Base-by-base conservation (phyloP, 2,329 filamentous ascomycete species). In the Epichloe bromicola region DNA sequence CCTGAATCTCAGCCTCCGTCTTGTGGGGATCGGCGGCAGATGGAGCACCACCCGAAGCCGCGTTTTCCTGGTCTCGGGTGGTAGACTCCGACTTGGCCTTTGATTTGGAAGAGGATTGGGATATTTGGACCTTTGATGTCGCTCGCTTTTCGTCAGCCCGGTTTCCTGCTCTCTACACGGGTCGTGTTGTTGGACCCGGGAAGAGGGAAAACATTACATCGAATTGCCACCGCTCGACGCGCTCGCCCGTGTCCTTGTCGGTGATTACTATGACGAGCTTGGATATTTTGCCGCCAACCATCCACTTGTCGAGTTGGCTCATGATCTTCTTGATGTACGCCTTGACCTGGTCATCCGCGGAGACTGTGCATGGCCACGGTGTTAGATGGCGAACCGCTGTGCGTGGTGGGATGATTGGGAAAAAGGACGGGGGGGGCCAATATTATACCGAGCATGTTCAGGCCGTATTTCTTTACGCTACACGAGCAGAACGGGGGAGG, bases 261-360 rank as follows among this genome's bases (percentile, higher is more conserved):
- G 91, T 96, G 59, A 98, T 90, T 46, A 98, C 93, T 49, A 98
- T 86, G 53, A 98, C 90, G 12, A 98, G 81, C 69, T 95, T 96
- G 49, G 88, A 94, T 65, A 98, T 96, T 70, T 98, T 97, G 66
- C 90, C 88, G 60, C 86, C 87, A 49, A 89, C 77, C 89, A 97
- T 97, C 93, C 93, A 98, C 66, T 88, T 88, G 72, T 94, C 91
- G 53, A 98, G 80, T 70, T 98, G 93, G 30, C 83, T 84, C 90
- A 96, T 98, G 72, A 98, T 97, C 71, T 94, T 95, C 70, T 95
- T 96, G 75, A 98, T 95, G 71, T 98, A 98, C 34, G 90, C 88
- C 70, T 95, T 95, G 65, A 98, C 93, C 71, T 98, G 91, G 73
- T 97, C 93, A 67, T 98, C 93, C 56, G 89, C 82, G 34, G 91